Base-by-base conservation (phyloP, 108 stramenopile genomes). In the Skeletonema potamos region DNA sequence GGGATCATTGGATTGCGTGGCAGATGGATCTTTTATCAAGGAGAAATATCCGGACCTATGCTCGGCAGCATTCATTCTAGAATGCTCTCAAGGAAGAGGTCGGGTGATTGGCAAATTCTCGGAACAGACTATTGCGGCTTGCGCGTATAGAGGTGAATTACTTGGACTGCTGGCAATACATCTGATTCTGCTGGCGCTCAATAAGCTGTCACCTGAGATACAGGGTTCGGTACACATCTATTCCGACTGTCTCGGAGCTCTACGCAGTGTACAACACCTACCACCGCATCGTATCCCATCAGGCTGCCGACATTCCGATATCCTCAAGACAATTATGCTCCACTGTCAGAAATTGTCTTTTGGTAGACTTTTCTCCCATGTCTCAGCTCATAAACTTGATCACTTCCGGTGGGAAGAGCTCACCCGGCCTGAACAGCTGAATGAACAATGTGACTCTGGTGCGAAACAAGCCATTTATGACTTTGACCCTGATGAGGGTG, bases 201-300 rank as follows among this genome's bases (percentile, higher is more conserved):
- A 74, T 43, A 68, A 29, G 12, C 15, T 58, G 1, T 1, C 51
- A 2, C 27, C 37, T 6, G 28, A 33, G 0, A 10, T 68, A 1
- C 1, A 0, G 9, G 75, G 75, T 1, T n/a, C 5, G 13, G 66
- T 57, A 2, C 12, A 63, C 24, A 64, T 76, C 13, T 29, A 44
- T 13, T 76, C 67, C 9, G 75, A 75, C 59, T 75, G 66, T 33
- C 24, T 61, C 0, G 75, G 75, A 3, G 67, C 67, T 1, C 54
- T 76, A 12, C 11, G 15, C 1, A 43, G 58, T 20, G 60, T 57
- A 0, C 1, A 30, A 4, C 0, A 56, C 10, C 36, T 76, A 2
- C 67, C 75, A 2, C 24, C 36, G 1, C 26, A 57, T 7, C 15
- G 54, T 13, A 55, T 76, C 9, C 75, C 60, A 26, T 62, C 54